phyloP scores from a whole-genome alignment of 2,329 filamentous ascomycete species.

The Hymenoscyphus repandus region DNA sequence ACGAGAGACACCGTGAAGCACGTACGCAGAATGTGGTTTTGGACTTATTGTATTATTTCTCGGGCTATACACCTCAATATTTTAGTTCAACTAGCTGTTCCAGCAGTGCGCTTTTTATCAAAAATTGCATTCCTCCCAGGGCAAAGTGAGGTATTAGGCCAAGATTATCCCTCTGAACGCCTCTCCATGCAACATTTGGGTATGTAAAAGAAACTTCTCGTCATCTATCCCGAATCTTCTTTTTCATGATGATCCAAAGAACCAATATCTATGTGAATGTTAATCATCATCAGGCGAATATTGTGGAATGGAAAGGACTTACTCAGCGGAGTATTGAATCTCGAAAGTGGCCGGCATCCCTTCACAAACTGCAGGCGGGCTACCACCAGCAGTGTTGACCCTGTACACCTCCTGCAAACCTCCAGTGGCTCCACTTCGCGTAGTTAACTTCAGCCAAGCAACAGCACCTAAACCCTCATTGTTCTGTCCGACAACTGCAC shows the following conservation, averaged over 20 bases:
- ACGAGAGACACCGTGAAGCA: no score
- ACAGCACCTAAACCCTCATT: conserved; percentile 63
- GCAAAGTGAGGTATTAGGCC: no score
- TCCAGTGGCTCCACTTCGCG: conserved; percentile 50
- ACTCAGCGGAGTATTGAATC: conserved; percentile 79
- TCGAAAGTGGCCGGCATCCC: conserved; percentile 59
- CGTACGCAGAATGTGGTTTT: no score
- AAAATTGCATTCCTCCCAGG: no score
- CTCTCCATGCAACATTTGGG: no score
- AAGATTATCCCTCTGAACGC: no score
- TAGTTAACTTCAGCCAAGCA: conserved; percentile 70
- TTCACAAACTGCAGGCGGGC: conserved; percentile 66
- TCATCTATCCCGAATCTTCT: neutral
- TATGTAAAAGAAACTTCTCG: no score
- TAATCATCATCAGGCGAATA: neutral
- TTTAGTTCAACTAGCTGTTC: no score
- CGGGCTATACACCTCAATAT: no score
- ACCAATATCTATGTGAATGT: conserved; percentile 26
- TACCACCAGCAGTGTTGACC: conserved; percentile 77
- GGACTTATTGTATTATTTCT: no score
- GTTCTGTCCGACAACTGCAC: conserved; percentile 51
- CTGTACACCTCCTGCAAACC: conserved; percentile 74
- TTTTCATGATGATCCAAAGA: conserved; percentile 16
- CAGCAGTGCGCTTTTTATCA: no score
- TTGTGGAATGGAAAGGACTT: conserved; percentile 51